Percentiles rank a stretch among this genome's conserved stretches.
These are phyloP conservation scores for Xenoacremonium recifei DNA, from an alignment of 2,329 filamentous ascomycete genomes.

Conservation along the genomic window DNA sequence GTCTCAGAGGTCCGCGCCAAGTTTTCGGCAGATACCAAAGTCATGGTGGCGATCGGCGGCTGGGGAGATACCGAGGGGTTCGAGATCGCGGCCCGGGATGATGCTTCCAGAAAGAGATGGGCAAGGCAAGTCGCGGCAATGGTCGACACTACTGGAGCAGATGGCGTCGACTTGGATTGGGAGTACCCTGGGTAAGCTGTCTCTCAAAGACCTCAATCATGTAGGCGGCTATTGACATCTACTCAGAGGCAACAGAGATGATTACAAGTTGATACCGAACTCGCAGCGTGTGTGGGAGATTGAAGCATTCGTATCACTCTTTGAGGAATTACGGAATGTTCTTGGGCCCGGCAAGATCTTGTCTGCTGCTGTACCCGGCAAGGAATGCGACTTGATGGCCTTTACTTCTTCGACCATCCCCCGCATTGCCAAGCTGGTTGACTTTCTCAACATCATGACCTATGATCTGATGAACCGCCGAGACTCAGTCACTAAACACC, in stretches of 20 bases:
- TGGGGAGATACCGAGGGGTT: slow-evolving; percentile 72
- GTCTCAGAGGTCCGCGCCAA: slow-evolving; percentile 45
- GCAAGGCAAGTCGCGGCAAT: slow-evolving; percentile 63
- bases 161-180: slow-evolving; percentile 67
- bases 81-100: slow-evolving; percentile 51
- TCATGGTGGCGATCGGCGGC: slow-evolving; percentile 71
- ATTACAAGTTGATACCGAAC: slow-evolving; percentile 67
- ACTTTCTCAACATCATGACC: slow-evolving; percentile 68
- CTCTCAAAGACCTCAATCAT: background rate
- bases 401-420: slow-evolving; percentile 59
- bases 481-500: slow-evolving; percentile 62
- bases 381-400: slow-evolving; percentile 64
- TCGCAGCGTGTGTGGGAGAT: slow-evolving; percentile 60
- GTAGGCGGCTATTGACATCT: background rate
- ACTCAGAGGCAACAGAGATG: slow-evolving; percentile 63
- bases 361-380: slow-evolving; percentile 67
- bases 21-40: slow-evolving; percentile 53
- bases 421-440: slow-evolving; percentile 56
- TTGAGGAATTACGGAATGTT: slow-evolving; percentile 55
- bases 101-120: slow-evolving; percentile 54
- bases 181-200: slow-evolving; percentile 53
- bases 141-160: slow-evolving; percentile 60
- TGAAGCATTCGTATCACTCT: slow-evolving; percentile 59
- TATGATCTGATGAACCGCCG: slow-evolving; percentile 72
- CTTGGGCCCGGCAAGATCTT: slow-evolving; percentile 59